Conservation (phyloP, 495 filamentous ascomycete genomes). For the Tetracladium setigerum region DNA sequence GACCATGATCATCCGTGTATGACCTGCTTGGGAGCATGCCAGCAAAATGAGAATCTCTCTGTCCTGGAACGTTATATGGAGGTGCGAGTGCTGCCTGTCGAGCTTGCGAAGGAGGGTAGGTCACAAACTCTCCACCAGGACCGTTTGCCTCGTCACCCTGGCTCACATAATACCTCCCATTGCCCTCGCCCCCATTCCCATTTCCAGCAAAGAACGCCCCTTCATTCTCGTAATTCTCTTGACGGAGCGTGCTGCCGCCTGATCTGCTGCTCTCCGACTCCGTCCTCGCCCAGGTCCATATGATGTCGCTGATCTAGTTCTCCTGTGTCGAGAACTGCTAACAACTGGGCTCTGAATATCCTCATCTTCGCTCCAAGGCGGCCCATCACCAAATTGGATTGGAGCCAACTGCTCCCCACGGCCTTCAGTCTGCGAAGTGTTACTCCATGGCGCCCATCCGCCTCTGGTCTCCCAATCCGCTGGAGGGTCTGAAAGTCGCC, state of each 20-base stretch:
- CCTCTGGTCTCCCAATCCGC: slow-evolving; percentile 46
- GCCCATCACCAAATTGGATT: slow-evolving; percentile 84
- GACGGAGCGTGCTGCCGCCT: slow-evolving; percentile 32
- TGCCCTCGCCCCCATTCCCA: slow-evolving; percentile 54
- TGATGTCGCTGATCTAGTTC: slow-evolving; percentile 63
- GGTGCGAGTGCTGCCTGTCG: slow-evolving; percentile 41
- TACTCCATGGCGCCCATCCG: slow-evolving; percentile 29
- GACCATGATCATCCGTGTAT: slow-evolving; percentile 47
- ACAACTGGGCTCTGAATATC: slow-evolving; percentile 88
- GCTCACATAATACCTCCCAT: slow-evolving; percentile 69
- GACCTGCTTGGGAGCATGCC: slow-evolving; percentile 29
- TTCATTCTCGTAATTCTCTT: slow-evolving; percentile 38
- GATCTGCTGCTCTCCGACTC: slow-evolving; percentile 30
- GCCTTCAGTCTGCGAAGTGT: slow-evolving; percentile 24
- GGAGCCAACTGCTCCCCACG: slow-evolving; percentile 62
- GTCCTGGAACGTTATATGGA: slow-evolving; percentile 27
- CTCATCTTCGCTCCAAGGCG: slow-evolving; percentile 96
- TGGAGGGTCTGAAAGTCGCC: slow-evolving; percentile 76
- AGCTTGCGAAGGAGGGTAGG: slow-evolving; percentile 61
- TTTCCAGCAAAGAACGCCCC: slow-evolving; percentile 59
- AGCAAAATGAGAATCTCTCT: slow-evolving; percentile 39
- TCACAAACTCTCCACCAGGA: slow-evolving; percentile 73
- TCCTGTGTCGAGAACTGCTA: slow-evolving; percentile 68
- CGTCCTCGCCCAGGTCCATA: slow-evolving; percentile 33
- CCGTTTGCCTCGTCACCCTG: slow-evolving; percentile 62